Percentiles rank a stretch among this genome's conserved stretches.
phyloP scores from a whole-genome alignment of 495 filamentous ascomycete genomes.

The Lasiosphaeria miniovina region DNA sequence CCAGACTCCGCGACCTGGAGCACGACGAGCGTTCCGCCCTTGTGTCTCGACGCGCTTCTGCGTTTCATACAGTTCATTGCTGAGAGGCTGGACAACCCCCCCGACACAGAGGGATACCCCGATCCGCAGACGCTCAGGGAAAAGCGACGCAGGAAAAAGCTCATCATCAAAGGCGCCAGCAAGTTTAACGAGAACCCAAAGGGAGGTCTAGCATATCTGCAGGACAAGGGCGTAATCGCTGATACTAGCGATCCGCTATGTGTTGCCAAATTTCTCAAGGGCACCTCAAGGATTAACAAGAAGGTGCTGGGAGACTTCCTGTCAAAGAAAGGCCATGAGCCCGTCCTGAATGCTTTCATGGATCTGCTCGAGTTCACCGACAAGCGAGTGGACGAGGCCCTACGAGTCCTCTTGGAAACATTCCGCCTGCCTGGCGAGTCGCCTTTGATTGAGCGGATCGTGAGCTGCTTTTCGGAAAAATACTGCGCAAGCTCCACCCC shows the following conservation, averaged over 20 bases:
- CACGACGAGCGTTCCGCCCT: conserved; percentile 93
- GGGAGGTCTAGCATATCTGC: conserved; percentile 80
- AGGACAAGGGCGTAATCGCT: conserved; percentile 77
- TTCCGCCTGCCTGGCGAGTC: conserved; percentile 95
- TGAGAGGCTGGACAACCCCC: conserved; percentile 74
- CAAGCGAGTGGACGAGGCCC: conserved; percentile 83
- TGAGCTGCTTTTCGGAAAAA: conserved; percentile 79
- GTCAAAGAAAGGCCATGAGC: conserved; percentile 82
- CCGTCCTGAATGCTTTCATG: conserved; percentile 77
- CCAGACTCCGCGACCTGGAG: conserved; percentile 99
- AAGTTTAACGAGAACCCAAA: conserved; percentile 97
- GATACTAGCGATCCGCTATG: conserved; percentile 66
- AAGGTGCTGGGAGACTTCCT: conserved; percentile 87
- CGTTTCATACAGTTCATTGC: conserved; percentile 88
- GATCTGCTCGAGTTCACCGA: conserved; percentile 80
- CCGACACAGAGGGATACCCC: conserved; percentile 63
- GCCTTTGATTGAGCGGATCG: conserved; percentile 86
- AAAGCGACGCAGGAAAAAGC: conserved; percentile 74
- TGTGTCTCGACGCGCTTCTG: conserved; percentile 89
- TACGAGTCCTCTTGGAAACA: conserved; percentile 81
- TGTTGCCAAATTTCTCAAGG: conserved; percentile 79
- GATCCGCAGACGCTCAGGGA: conserved; percentile 60
- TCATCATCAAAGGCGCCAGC: conserved; percentile 80
- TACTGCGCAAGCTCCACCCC: conserved; percentile 73
- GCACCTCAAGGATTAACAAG: conserved; percentile 85